Evolutionary conservation across 2,329 filamentous ascomycete species (phyloP).

Genomic region (Fulvia fulva): DNA sequence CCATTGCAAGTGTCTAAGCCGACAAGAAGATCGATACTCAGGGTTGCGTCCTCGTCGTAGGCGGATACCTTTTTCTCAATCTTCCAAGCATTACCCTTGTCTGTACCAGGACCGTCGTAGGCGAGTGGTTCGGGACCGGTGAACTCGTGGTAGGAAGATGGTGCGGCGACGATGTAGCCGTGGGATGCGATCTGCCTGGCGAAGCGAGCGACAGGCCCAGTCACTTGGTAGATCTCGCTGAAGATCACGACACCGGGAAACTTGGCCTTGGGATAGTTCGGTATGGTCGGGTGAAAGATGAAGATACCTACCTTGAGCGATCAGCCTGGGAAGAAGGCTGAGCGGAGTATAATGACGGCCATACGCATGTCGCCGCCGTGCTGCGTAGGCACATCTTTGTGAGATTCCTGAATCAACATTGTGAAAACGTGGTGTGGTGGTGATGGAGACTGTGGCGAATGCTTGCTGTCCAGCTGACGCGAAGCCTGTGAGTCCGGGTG

Average conservation of each 20-base stretch:
- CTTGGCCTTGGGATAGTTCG: conserved; percentile 81
- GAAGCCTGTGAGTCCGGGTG: background rate
- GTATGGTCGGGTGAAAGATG: conserved; percentile 79
- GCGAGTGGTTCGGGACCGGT: conserved; percentile 75
- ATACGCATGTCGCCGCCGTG: conserved; percentile 58
- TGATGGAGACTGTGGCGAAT: background rate
- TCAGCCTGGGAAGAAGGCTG: conserved; percentile 24
- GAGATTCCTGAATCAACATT: conserved; percentile 59
- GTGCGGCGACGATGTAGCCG: conserved; percentile 88
- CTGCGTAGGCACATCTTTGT: conserved; percentile 58
- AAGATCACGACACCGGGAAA: conserved; percentile 88
- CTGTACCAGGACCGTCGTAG: conserved; percentile 84
- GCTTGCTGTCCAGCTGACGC: background rate
- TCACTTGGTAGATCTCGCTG: conserved; percentile 95
- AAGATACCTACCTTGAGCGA: conserved; percentile 64
- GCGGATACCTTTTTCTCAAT: conserved; percentile 72
- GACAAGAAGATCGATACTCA: conserved; percentile 41
- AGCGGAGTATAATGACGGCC: conserved; percentile 1
- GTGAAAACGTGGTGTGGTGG: conserved; percentile 16
- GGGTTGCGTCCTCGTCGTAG: conserved; percentile 63
- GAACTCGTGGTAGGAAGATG: conserved; percentile 91
- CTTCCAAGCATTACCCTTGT: conserved; percentile 83
- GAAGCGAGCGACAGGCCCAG: conserved; percentile 83
- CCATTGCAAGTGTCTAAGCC: conserved; percentile 45
- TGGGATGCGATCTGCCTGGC: conserved; percentile 87